These are phyloP conservation scores for Raffaelea deltoideospora DNA, from an alignment of 2,329 filamentous ascomycete genomes.

Conservation along the genomic window DNA sequence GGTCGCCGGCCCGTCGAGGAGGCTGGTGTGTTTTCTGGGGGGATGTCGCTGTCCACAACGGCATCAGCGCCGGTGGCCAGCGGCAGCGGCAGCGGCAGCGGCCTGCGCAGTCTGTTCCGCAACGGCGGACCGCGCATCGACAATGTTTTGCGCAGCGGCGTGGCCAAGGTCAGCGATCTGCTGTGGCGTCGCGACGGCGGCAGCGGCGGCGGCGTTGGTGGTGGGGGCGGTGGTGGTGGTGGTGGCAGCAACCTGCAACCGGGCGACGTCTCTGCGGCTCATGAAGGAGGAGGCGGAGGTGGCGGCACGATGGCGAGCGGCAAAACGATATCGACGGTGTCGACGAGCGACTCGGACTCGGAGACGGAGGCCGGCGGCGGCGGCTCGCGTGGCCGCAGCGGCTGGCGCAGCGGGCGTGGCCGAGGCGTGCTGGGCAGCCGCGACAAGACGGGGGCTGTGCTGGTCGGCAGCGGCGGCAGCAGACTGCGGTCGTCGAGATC, in stretches of 20 bases:
- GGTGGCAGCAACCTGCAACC: no score
- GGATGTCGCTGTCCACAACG: no score
- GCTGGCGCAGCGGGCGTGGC: no score
- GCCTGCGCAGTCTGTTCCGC: slow-evolving; percentile 52
- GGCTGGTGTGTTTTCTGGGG: slow-evolving; percentile 11
- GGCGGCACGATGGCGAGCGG: slow-evolving; percentile 20
- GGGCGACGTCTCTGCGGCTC: no score
- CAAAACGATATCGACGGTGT: no score
- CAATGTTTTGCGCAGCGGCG: slow-evolving; percentile 47
- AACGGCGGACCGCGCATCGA: slow-evolving; percentile 53
- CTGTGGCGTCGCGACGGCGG: slow-evolving; percentile 38
- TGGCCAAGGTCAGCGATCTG: slow-evolving; percentile 41
- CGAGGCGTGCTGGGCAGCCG: no score
- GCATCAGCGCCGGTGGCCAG: slow-evolving; percentile 19
- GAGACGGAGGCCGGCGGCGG: no score
- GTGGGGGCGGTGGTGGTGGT: no score
- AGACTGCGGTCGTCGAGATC: slow-evolving; percentile 16
- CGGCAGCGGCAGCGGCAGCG: not conserved
- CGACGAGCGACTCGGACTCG: no score
- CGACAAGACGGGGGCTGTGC: no score
- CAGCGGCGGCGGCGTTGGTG: slow-evolving; percentile 10
- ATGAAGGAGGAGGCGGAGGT: slow-evolving; percentile 31
- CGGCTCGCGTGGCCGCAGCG: no score
- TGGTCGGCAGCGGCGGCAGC: no score
- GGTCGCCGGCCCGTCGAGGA: not conserved